Evolutionary conservation across 192 early-diverging fungal species (phyloP).

Genomic region (Coemansia javaensis): DNA sequence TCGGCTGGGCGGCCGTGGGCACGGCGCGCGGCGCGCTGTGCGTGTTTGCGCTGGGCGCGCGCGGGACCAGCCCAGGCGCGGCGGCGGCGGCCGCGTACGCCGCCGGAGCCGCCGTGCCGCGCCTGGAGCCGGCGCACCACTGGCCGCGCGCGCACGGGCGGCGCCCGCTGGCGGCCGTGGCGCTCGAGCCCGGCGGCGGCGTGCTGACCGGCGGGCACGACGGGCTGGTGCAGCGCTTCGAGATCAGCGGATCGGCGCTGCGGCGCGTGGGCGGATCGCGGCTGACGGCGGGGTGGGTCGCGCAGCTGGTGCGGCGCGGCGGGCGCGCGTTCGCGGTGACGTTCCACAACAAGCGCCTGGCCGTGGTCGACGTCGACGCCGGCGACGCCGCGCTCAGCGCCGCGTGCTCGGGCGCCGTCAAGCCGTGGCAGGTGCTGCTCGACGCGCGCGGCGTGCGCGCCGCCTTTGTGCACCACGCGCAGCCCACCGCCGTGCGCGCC

Average conservation of each 20-base stretch:
- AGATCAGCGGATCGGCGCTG: background rate
- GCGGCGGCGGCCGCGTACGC: background rate
- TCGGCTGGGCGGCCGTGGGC: conserved; percentile 11
- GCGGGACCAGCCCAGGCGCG: no score
- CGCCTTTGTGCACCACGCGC: conserved; percentile 42
- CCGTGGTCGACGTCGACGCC: conserved; percentile 58
- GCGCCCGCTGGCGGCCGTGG: conserved; percentile 1
- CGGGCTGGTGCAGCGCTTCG: background rate
- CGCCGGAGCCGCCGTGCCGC: background rate
- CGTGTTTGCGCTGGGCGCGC: background rate
- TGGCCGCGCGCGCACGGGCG: conserved; percentile 5
- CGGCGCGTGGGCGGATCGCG: conserved; percentile 26
- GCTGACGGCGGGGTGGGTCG: conserved; percentile 75
- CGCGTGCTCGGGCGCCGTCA: conserved; percentile 68
- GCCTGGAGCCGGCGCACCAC: background rate
- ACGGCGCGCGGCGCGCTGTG: conserved; percentile 7
- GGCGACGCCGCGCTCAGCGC: conserved; percentile 62
- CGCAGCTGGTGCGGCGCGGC: conserved; percentile 19
- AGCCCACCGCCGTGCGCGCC: no score
- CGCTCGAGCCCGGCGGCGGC: background rate
- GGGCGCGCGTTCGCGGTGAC: conserved; percentile 58
- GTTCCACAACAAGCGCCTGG: conserved; percentile 70
- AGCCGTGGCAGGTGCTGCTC: conserved; percentile 64
- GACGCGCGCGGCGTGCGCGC: conserved; percentile 48
- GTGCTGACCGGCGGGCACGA: conserved; percentile 19